Base-by-base conservation (phyloP, 1,284 basidiomycete genomes). In the Ceratobasidium sp. region DNA sequence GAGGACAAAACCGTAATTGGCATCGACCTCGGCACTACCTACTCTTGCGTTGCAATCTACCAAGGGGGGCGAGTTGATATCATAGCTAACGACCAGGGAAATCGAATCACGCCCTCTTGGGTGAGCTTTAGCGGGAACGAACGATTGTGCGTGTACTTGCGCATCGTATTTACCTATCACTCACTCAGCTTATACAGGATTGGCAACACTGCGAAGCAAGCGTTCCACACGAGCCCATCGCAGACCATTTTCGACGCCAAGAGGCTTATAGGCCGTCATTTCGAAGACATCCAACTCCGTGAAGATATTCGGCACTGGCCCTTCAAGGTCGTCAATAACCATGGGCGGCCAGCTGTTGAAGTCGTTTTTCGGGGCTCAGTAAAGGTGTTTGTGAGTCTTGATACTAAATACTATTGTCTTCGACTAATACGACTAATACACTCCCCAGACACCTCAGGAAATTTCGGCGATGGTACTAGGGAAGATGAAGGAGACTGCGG, bases 401-500 rank as follows among this genome's bases (percentile, higher is more conserved):
- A 30, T 30, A 30, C 27, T 30, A 30, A 30, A 30, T 30, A 30
- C 27, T 30, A 30, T 30, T 30, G 27, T 30, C 27, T 10, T 10
- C 10, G 27, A 30, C 38, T 41, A 10, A 30, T 30, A 30, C 27
- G 27, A 30, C 27, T 30, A 30, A 30, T 30, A 30, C 27, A 30
- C 0, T 30, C 27, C 27, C 27, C 14, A 30, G 30, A 46, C 48
- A 2, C 23, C 54, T 6, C 18, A 62, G 18, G 33, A 59, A 14
- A 35, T 27, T 23, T 52, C 68, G 3, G 30, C 27, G 2, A 71
- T 64, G 52, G 10, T 23, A 20, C n/a, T 59, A 3, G 27, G 87
- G 87, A 75, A 90, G 86, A 89, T 90, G 88, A 89, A 89, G 87
- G 89, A 89, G 85, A 89, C 88, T 71, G 88, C 89, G 73, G 88